phyloP scores from a whole-genome alignment of 306 rosid genomes.

The Cucumis hystrix region DNA sequence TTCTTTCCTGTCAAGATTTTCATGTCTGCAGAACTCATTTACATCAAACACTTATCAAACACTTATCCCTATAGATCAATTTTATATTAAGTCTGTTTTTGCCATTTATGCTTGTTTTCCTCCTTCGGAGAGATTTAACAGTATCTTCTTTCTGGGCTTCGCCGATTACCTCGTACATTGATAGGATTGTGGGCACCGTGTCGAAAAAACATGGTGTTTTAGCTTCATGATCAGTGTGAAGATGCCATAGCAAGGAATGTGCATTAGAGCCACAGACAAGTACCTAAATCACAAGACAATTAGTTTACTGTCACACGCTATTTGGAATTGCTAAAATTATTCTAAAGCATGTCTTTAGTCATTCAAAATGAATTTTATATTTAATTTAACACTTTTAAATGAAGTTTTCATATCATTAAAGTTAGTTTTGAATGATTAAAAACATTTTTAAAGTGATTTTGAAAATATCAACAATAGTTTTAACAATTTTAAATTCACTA shows the following conservation, averaged over 20 bases:
- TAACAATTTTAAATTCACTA: not conserved
- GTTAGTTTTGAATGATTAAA: too few relatives aligned
- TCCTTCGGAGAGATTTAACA: not conserved
- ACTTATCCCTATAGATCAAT: not conserved
- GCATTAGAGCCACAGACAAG: conserved; percentile 68
- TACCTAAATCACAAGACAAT: conserved; percentile 41
- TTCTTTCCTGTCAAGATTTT: not conserved
- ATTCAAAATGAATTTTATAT: too few relatives aligned
- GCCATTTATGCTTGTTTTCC: not conserved
- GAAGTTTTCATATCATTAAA: too few relatives aligned
- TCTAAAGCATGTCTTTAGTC: too few relatives aligned
- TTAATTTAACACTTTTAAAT: too few relatives aligned
- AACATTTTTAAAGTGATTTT: too few relatives aligned
- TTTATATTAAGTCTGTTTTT: not conserved
- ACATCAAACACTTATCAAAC: not conserved
- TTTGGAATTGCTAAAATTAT: too few relatives aligned
- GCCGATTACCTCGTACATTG: conserved; percentile 31
- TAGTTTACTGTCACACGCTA: not conserved
- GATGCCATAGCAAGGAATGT: conserved; percentile 86
- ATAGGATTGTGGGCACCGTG: conserved; percentile 46
- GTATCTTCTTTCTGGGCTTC: not conserved
- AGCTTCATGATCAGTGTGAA: conserved; percentile 65
- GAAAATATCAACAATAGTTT: too few relatives aligned
- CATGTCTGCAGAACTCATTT: not conserved
- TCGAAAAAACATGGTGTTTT: conserved; percentile 54